phyloP scores from a whole-genome alignment of 2,329 filamentous ascomycete species.

The Ceratocystis ficicola region DNA sequence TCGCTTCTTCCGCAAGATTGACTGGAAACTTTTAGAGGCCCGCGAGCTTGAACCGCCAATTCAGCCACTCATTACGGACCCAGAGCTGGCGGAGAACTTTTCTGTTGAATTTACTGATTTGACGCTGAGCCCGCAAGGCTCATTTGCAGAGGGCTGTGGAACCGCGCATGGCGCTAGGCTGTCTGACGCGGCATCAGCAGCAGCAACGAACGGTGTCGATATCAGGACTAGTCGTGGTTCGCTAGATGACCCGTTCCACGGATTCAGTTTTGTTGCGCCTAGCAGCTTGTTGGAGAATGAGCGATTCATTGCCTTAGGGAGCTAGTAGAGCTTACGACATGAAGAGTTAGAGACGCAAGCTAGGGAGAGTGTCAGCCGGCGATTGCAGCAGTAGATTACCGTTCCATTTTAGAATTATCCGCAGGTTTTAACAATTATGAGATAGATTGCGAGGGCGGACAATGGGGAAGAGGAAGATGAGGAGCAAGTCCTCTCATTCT shows the following conservation, averaged over 20 bases:
- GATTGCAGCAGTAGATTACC: too few species aligned
- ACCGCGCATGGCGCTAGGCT: not conserved
- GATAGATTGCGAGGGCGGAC: too few species aligned
- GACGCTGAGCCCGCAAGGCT: conserved; percentile 53
- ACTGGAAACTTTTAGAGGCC: conserved; percentile 78
- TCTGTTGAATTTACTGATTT: conserved; percentile 80
- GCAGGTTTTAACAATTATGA: too few species aligned
- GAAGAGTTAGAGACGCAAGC: not conserved
- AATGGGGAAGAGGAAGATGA: too few species aligned
- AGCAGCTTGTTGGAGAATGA: conserved; percentile 43
- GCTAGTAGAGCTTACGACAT: conserved; percentile 11
- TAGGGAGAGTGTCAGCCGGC: too few species aligned
- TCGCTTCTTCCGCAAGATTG: conserved; percentile 91
- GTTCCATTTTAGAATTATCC: too few species aligned
- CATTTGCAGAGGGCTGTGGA: conserved; percentile 24
- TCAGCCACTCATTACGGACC: conserved; percentile 85
- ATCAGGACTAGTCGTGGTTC: conserved; percentile 30
- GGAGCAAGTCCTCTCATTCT: too few species aligned
- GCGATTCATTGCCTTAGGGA: conserved; percentile 29
- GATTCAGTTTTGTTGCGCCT: conserved; percentile 52
- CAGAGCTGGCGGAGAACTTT: conserved; percentile 94
- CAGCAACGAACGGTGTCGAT: not conserved
- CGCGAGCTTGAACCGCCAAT: conserved; percentile 82
- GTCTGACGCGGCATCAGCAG: not conserved
- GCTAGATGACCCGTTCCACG: conserved; percentile 47